Conservation (phyloP, 2,329 filamentous ascomycete species). For the Thermoascus crustaceus region DNA sequence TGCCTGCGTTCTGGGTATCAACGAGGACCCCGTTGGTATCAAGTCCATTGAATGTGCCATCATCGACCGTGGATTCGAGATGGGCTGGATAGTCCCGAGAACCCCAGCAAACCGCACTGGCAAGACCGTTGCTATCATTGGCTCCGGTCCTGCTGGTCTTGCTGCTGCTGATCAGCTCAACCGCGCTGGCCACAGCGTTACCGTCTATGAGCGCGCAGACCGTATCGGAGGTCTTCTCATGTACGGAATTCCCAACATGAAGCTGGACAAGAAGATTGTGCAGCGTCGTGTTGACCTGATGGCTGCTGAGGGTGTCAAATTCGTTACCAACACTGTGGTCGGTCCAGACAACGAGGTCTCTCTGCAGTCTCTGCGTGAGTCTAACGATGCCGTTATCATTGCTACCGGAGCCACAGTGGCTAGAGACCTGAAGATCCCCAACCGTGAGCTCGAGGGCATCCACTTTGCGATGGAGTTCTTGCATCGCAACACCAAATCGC, state of each 20-base stretch:
- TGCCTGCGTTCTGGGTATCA: slow-evolving; percentile 91
- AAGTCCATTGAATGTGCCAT: slow-evolving; percentile 98
- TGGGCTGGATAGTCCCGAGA: slow-evolving; percentile 90
- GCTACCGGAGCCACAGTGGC: slow-evolving; percentile 89
- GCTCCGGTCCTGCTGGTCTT: slow-evolving; percentile 85
- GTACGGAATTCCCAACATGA: slow-evolving; percentile 99
- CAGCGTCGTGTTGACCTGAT: slow-evolving; percentile 94
- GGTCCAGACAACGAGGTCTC: slow-evolving; percentile 63
- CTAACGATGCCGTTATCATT: slow-evolving; percentile 78
- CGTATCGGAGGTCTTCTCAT: slow-evolving; percentile 86
- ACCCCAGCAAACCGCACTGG: slow-evolving; percentile 74
- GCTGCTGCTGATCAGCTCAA: slow-evolving; percentile 90
- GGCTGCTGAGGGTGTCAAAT: slow-evolving; percentile 77
- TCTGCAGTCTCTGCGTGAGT: slow-evolving; percentile 62
- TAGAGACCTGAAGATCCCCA: slow-evolving; percentile 83
- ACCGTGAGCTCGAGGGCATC: slow-evolving; percentile 78
- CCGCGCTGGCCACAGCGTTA: slow-evolving; percentile 79
- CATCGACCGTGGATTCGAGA: slow-evolving; percentile 94
- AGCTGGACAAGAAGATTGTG: slow-evolving; percentile 95
- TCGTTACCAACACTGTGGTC: slow-evolving; percentile 68
- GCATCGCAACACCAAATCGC: slow-evolving; percentile 94
- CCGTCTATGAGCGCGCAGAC: slow-evolving; percentile 87
- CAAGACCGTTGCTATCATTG: slow-evolving; percentile 81
- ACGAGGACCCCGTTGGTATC: slow-evolving; percentile 93
- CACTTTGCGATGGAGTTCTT: slow-evolving; percentile 98